Percentiles rank a stretch among this genome's conserved stretches.
These are phyloP conservation scores for Hippophae gyantsensis DNA, from an alignment of 306 rosid genomes.

Conservation along the genomic window DNA sequence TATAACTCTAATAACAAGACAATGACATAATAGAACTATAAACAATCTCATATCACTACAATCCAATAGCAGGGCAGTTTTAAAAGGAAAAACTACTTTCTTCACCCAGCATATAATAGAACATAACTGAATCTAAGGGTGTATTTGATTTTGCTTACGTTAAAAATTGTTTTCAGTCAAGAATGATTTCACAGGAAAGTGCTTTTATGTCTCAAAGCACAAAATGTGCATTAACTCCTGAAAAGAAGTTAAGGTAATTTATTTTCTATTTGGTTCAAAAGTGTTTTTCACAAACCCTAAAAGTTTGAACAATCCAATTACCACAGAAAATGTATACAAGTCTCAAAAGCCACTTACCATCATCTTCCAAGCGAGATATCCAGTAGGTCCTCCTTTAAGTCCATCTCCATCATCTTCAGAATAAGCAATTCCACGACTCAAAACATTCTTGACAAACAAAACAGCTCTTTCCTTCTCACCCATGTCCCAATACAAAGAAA, in stretches of 20 bases:
- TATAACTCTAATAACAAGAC: neutral
- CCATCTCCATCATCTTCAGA: slow-evolving; percentile 41
- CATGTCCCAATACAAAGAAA: slow-evolving; percentile 93
- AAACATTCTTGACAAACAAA: slow-evolving; percentile 66
- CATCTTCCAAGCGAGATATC: slow-evolving; percentile 99
- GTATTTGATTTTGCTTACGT: no score
- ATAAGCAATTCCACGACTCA: slow-evolving; percentile 52
- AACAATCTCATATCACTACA: neutral
- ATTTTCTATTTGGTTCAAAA: no score
- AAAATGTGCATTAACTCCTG: no score
- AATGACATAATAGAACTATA: neutral
- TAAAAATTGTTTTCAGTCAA: no score
- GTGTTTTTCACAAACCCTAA: no score
- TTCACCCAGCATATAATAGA: neutral
- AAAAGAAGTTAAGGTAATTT: no score
- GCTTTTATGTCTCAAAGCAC: no score
- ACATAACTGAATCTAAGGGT: neutral
- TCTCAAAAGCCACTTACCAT: slow-evolving; percentile 45
- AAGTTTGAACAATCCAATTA: no score
- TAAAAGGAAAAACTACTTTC: neutral
- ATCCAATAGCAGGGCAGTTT: slow-evolving; percentile 12
- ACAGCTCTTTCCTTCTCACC: slow-evolving; percentile 62
- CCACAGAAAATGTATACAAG: neutral
- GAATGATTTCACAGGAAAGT: no score
- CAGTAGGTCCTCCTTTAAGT: slow-evolving; percentile 84